A percentile compares a stretch with the other conserved stretches of the same genome.
Conservation (phyloP, 805 yeast species). For the Candida maesae region DNA sequence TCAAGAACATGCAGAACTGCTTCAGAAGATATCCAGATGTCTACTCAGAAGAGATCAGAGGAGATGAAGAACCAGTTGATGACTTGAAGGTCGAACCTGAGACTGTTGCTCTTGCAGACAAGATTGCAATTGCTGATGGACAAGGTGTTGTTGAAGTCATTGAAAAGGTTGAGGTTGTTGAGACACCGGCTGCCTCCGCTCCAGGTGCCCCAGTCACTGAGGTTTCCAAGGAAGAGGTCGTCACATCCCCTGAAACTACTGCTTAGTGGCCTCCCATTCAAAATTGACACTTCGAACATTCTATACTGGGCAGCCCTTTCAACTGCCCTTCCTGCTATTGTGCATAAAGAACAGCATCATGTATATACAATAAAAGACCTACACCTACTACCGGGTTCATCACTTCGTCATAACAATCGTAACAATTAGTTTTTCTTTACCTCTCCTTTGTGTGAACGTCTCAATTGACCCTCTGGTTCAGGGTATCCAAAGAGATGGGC, state of each 20-base stretch:
- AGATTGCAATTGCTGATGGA: not conserved
- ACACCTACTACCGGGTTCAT: too few relatives aligned
- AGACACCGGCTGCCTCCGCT: not conserved
- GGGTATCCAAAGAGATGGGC: slow-evolving; percentile 38
- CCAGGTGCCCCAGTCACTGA: not conserved
- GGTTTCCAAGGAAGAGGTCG: not conserved
- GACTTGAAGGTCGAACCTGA: slow-evolving; percentile 13
- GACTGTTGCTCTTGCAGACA: slow-evolving; percentile 6
- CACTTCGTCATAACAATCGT: too few relatives aligned
- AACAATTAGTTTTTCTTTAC: too few relatives aligned
- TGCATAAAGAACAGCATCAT: not conserved
- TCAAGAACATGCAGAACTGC: slow-evolving; percentile 89
- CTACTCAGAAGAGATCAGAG: slow-evolving; percentile 87
- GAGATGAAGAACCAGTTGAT: slow-evolving; percentile 53
- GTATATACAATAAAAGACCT: too few relatives aligned
- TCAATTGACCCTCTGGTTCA: not conserved
- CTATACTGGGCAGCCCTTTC: too few relatives aligned
- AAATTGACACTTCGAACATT: too few relatives aligned
- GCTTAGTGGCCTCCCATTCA: too few relatives aligned
- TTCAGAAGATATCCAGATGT: slow-evolving; percentile 91
- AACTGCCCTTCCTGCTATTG: too few relatives aligned
- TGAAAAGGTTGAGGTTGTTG: slow-evolving; percentile 10
- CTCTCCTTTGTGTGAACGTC: too few relatives aligned
- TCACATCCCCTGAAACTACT: not conserved
- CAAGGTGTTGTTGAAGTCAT: not conserved